A percentile compares a stretch with the other conserved stretches of the same genome.
phyloP scores from a whole-genome alignment of 208 protist species.

The Acanthamoeba polyphaga region DNA sequence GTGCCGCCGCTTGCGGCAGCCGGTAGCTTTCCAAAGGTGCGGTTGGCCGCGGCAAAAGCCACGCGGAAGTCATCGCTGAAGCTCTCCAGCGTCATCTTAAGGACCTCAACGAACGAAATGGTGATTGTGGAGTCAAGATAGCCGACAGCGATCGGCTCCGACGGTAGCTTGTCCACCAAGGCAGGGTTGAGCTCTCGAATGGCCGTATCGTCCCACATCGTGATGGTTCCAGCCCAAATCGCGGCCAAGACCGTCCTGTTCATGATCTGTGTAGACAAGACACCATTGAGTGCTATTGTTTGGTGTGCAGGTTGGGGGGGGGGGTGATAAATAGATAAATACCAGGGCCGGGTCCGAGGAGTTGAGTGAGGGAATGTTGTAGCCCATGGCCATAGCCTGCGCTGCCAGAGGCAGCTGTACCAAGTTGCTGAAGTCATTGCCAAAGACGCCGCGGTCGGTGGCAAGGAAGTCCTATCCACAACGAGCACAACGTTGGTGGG shows the following conservation, averaged over 20 bases:
- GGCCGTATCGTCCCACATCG: neutral
- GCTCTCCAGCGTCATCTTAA: neutral
- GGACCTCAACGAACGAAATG: neutral
- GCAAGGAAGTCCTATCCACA: constrained; percentile 6
- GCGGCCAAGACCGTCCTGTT: neutral
- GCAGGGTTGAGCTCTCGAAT: constrained; percentile 31
- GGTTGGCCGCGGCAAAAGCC: neutral
- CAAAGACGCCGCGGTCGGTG: neutral
- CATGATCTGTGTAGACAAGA: neutral
- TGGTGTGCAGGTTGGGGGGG: neutral
- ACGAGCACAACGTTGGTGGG: too few relatives aligned
- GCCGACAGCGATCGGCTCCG: neutral
- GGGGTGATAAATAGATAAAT: neutral
- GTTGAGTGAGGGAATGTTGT: neutral
- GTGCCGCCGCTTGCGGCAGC: neutral
- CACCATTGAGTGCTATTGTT: neutral
- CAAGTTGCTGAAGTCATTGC: neutral
- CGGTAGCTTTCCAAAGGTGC: neutral
- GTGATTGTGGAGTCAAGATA: too few relatives aligned
- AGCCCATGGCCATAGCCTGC: constrained; percentile 28
- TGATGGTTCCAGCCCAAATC: constrained; percentile 21
- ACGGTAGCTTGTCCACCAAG: neutral
- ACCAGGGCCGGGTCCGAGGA: neutral
- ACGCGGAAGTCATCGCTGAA: neutral
- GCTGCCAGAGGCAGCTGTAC: neutral